Evolutionary conservation across 169 alveolate genomes (phyloP), one percentile per base, ranked within the genome.

Genomic region (Eimeria zaria): DNA sequence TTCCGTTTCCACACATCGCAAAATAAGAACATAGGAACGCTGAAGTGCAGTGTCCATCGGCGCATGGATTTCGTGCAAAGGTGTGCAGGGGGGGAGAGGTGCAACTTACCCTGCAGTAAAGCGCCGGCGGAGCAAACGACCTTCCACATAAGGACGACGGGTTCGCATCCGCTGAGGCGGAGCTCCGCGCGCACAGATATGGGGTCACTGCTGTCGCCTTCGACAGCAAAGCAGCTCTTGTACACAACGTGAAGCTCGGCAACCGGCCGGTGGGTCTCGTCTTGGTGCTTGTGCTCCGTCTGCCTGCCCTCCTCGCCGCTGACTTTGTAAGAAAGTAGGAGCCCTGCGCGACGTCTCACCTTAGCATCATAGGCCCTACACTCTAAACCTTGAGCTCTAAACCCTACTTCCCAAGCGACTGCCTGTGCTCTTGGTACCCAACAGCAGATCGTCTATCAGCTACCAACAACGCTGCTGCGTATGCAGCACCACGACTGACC

Each of bases 261-360:
- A 7, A 93, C 90, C 2, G 96, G 96, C 30, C 96, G 96, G 88
- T 93, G 96, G 78, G 41, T 80, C 33, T 81, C 89, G 44, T 93
- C 96, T 41, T 46, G 89, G 78, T 93, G 96, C 64, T 46, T 60
- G 88, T 93, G 96, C 80, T 80, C 71, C 14, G 87, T 53, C 62
- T 64, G 85, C 64, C 89, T 41, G 27, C 96, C 96, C 51, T 93
- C 96, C 55, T 76, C 88, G 74, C 93, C 96, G 88, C 89, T 93
- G 87, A 93, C 73, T 44, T 80, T 53, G 60, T 93, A 93, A 33
- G 96, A 93, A 36, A 93, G 96, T 27, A 74, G 78, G 64, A 93
- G 74, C 53, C 96, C 96, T 93, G 85, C 30, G 22, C 30, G 30
- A 36, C 30, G 12, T 41, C 24, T 71, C 53, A 71, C 27, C 53